Evolutionary conservation across 2,329 filamentous ascomycete species (phyloP), one percentile per base, ranked within the genome.

Genomic region (Fusarium pilosicola): DNA sequence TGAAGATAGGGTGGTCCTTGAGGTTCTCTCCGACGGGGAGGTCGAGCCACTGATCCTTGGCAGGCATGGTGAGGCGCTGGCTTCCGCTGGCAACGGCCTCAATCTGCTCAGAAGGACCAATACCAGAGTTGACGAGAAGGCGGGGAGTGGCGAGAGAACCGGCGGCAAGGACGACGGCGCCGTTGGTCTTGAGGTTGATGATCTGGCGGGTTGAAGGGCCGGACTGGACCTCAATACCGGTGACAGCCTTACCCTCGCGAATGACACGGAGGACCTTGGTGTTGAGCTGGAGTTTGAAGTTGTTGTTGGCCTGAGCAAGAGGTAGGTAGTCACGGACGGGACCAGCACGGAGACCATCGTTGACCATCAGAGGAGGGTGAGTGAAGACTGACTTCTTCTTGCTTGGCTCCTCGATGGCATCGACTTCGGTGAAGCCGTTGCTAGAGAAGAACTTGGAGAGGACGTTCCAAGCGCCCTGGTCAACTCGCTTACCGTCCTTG

Each of bases 241-340:
- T 92, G 66, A 91, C 85, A 64, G 87, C 86, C 48, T 89, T 87
- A 6, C 89, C 90, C 22, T 84, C 85, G 18, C 92, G 90, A 26
- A 93, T 82, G n/a, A 94, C 86, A 34, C 91, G 87, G 73, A 88
- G 87, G n/a, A 93, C 91, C 49, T 88, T 86, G 7, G 91, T 92
- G 78, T 91, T 89, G 26, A 88, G 88, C 85, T 89, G 90, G 54
- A 94, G 83, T 60, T 88, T 86, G 82, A 94, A 94, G 83, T 94
- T 93, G 44, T 84, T 81, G 67, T 89, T 86, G 46, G 84, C 83
- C 54, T 86, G 85, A 3, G 91, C 91, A 24, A 86, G 85, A 9
- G 91, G 89, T 3, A 94, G 88, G 77, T 94, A 94, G 1, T 92
- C 93, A 14, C 89, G 90, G 79, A 94, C 84, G 18, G 92, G 92